Base-by-base conservation (phyloP, 2,329 filamentous ascomycete species). In the Aspergillus terreus region DNA sequence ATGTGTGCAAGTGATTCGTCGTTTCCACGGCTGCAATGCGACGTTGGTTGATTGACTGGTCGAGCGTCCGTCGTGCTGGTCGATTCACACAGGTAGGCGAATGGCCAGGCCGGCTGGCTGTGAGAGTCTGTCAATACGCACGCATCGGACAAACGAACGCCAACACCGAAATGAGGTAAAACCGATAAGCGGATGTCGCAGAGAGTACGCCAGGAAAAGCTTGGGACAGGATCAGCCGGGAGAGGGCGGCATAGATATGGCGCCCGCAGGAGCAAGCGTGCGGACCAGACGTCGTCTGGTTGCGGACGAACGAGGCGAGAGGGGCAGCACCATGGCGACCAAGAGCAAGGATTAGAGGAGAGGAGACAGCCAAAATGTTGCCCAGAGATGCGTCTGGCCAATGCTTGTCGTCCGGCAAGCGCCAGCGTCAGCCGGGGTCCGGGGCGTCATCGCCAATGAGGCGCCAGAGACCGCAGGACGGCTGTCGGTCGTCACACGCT, bases 91-190 rank as follows among this genome's bases (percentile, higher is more conserved):
- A 44, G 40, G 19, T 44, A 42, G 44, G 52, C 49, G 52, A 47
- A 43, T 46, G 58, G 62, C 70, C 70, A 71, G 70, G 57, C 69
- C 68, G 62, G 68, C 69, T 71, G 66, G 70, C 65, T 63, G 17
- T 17, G 40, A 23, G 17, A 58, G 50, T 57, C 55, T 57, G 62
- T 63, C 64, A 70, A 60, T 56, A 52, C 58, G 59, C 55, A 64
- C 52, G 53, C 64, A 66, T 63, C 54, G 51, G 55, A 60, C 45
- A 21, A 41, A 12, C 19, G 25, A 49, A 32, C 15, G 35, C 25
- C 15, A 23, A 44, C n/a, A 50, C 27, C 40, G 52, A 46, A 53
- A 54, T 49, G 57, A 32, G 27, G 36, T 47, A 32, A 52, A 54
- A 38, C 25, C 56, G 58, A 54, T 51, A 51, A 44, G 53, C 42